Conservation (phyloP, 2,329 filamentous ascomycete species). For the Aphanocladium album region DNA sequence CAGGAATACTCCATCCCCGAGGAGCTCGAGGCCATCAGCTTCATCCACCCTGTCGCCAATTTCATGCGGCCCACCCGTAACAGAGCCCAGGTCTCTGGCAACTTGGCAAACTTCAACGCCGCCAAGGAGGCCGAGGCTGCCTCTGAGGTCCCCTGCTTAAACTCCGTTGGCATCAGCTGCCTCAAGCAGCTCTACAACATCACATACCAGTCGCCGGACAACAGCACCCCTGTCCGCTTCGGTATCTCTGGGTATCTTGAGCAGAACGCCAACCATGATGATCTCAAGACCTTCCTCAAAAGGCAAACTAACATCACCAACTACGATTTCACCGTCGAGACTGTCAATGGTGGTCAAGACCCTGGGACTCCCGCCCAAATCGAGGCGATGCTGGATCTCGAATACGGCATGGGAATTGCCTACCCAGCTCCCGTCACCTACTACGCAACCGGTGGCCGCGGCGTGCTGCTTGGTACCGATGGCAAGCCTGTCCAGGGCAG, state of each 20-base stretch:
- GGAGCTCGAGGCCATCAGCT: constrained; percentile 28
- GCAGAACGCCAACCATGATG: constrained; percentile 31
- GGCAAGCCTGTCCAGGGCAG: constrained; percentile 6
- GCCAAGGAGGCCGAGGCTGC: constrained; percentile 14
- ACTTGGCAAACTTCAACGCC: not conserved
- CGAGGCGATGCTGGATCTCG: constrained; percentile 36
- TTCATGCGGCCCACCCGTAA: constrained; percentile 27
- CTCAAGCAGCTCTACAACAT: constrained; percentile 36
- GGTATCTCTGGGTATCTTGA: constrained; percentile 38
- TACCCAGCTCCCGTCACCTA: constrained; percentile 32
- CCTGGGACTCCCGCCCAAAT: constrained; percentile 28
- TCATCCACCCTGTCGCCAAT: constrained; percentile 35
- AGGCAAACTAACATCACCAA: constrained; percentile 18
- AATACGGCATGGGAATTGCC: constrained; percentile 33
- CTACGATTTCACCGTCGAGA: constrained; percentile 24
- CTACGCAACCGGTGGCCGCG: constrained; percentile 34
- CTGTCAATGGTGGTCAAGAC: constrained; percentile 32
- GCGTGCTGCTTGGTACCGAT: constrained; percentile 24
- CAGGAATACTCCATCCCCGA: constrained; percentile 31
- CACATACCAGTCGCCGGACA: constrained; percentile 20
- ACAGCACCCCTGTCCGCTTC: constrained; percentile 25
- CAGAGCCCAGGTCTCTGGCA: not conserved
- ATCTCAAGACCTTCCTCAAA: constrained; percentile 29
- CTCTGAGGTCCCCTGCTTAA: constrained; percentile 21
- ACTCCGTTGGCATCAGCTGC: constrained; percentile 25